Conservation (phyloP, 2,329 filamentous ascomycete species). For the Endoconidiophora polonica region DNA sequence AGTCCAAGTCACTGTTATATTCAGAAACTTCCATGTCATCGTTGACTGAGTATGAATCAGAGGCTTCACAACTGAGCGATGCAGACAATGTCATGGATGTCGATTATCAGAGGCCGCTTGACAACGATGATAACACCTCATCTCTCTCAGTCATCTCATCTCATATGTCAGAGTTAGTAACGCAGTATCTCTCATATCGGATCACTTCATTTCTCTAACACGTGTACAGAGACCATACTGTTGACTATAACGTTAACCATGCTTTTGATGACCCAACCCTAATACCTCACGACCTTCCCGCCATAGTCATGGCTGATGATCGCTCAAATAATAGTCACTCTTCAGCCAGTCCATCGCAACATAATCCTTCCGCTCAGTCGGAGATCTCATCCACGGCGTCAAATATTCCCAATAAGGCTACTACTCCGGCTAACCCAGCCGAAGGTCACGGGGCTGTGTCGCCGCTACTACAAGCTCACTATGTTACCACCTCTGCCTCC, state of each 20-base stretch:
- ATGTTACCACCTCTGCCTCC: background rate
- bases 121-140: background rate
- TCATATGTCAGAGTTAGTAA: background rate
- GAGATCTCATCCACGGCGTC: constrained; percentile 38
- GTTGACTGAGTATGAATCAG: constrained; percentile 6
- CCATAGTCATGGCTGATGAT: background rate
- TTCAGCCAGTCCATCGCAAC: constrained; percentile 24
- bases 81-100: background rate
- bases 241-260: background rate
- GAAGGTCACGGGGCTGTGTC: constrained; percentile 13
- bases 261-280: background rate
- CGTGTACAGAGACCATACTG: background rate
- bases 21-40: constrained; percentile 10
- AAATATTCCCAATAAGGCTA: constrained; percentile 44
- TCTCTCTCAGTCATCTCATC: background rate
- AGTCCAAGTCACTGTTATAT: no score
- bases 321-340: background rate
- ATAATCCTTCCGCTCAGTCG: constrained; percentile 35
- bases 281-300: background rate
- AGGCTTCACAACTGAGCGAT: background rate
- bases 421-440: constrained; percentile 35
- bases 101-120: no score
- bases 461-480: background rate
- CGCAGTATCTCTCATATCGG: no score
- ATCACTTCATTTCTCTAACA: background rate